Conservation (phyloP, 2,329 filamentous ascomycete species). For the Aspergillus texensis region DNA sequence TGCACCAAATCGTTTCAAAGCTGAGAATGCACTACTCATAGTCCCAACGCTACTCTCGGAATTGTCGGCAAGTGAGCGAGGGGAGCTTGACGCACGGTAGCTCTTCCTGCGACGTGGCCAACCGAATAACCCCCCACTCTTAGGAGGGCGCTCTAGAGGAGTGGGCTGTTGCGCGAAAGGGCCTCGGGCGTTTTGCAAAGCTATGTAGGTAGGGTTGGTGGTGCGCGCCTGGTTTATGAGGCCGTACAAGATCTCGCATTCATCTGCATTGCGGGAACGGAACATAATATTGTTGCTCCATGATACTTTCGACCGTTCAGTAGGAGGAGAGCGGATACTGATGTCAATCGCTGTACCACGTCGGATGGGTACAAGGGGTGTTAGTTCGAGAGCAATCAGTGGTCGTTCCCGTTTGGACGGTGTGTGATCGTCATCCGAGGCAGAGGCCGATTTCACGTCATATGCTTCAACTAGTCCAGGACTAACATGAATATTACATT, state of each 20-base stretch:
- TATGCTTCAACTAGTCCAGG: constrained; percentile 68
- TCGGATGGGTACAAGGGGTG: constrained; percentile 84
- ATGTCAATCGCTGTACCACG: constrained; percentile 92
- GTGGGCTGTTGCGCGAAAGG: constrained; percentile 59
- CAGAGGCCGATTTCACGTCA: constrained; percentile 52
- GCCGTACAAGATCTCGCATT: constrained; percentile 80
- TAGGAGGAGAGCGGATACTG: constrained; percentile 85
- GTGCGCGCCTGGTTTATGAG: constrained; percentile 87
- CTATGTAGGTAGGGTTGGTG: constrained; percentile 88
- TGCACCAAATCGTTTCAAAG: constrained; percentile 73
- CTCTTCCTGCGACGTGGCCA: constrained; percentile 57
- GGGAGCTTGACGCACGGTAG: constrained; percentile 60
- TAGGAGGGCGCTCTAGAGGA: constrained; percentile 49
- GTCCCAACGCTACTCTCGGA: constrained; percentile 77
- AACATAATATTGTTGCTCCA: constrained; percentile 84
- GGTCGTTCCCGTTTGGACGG: constrained; percentile 45
- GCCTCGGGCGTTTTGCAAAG: constrained; percentile 70
- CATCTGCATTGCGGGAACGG: constrained; percentile 73
- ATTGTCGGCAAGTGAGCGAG: constrained; percentile 59
- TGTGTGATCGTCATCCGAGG: constrained; percentile 21
- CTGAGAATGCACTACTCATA: constrained; percentile 77
- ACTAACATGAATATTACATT: constrained; percentile 65
- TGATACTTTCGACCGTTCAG: constrained; percentile 69
- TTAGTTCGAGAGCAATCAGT: constrained; percentile 77
- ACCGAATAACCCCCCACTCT: constrained; percentile 47